A percentile compares a stretch with the other conserved stretches of the same genome.
Conservation (phyloP, 148 eudicot genomes). For the Selenicereus undatus region DNA sequence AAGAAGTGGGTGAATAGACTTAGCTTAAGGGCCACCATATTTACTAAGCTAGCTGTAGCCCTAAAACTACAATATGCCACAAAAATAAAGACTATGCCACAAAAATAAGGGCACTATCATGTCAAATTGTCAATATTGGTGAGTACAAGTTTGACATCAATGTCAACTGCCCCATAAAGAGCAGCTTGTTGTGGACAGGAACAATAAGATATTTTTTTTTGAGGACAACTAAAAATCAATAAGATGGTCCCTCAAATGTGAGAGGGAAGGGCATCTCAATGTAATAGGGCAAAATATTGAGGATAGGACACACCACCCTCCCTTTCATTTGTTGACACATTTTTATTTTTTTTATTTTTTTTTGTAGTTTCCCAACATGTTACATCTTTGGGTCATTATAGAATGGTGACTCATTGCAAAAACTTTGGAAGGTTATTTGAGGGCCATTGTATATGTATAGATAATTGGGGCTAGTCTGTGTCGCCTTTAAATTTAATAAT, state of each 20-base stretch:
- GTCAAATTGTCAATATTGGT: no score
- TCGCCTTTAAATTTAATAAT: no score
- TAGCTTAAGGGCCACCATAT: neutral
- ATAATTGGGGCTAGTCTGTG: no score
- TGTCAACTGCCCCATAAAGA: neutral
- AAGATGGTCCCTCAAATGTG: slow-evolving; percentile 1
- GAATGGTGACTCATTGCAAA: neutral
- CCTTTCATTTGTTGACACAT: neutral
- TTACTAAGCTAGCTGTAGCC: neutral
- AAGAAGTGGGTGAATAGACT: neutral
- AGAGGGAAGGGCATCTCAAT: slow-evolving; percentile 7
- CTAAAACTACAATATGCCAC: slow-evolving; percentile 1
- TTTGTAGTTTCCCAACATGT: neutral
- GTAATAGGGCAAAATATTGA: slow-evolving; percentile 1
- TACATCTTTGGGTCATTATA: neutral
- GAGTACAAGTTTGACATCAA: neutral
- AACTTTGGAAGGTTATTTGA: neutral
- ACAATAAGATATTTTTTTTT: no score
- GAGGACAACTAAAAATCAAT: neutral
- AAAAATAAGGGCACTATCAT: neutral
- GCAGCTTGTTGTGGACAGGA: neutral
- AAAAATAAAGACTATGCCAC: neutral
- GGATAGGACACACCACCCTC: slow-evolving; percentile 6
- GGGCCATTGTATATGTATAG: no score
- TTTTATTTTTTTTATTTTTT: neutral